Evolutionary conservation across 805 yeast genomes (phyloP).

Genomic region (Candida pini): DNA sequence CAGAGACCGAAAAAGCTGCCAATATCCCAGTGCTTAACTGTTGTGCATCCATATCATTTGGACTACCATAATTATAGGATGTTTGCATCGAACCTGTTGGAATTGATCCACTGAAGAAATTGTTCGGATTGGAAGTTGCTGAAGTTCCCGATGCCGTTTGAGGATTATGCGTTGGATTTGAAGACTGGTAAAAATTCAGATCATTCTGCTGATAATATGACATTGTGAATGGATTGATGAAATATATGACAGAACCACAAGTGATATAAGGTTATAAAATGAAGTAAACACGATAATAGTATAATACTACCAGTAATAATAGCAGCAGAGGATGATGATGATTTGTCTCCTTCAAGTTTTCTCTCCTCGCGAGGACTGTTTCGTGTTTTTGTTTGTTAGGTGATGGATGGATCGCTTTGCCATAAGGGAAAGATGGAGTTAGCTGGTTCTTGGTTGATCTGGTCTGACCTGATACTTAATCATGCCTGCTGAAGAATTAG

Average conservation of each 20-base stretch:
- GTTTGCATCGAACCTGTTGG: slow-evolving; percentile 28
- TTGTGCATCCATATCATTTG: slow-evolving; percentile 24
- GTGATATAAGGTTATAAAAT: too few species aligned
- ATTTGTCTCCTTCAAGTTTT: too few species aligned
- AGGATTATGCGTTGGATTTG: slow-evolving; percentile 2
- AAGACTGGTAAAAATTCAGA: slow-evolving; percentile 11
- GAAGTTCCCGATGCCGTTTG: slow-evolving; percentile 2
- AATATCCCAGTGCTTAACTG: slow-evolving; percentile 68
- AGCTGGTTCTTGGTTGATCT: too few species aligned
- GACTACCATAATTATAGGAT: slow-evolving; percentile 18
- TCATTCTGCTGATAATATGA: slow-evolving; percentile 29
- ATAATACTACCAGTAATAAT: too few species aligned
- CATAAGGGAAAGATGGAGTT: too few species aligned
- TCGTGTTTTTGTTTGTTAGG: too few species aligned
- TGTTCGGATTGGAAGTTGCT: slow-evolving; percentile 4
- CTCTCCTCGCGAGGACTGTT: too few species aligned
- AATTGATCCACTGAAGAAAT: slow-evolving; percentile 13
- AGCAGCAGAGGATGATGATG: too few species aligned
- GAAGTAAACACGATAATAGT: too few species aligned
- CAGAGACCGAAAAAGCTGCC: slow-evolving; percentile 89
- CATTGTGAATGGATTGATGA: slow-evolving; percentile 14
- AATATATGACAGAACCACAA: background rate
- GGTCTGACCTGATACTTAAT: too few species aligned
- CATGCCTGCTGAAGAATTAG: background rate
- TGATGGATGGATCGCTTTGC: too few species aligned